Evolutionary conservation across 768 basidiomycete species (phyloP), one percentile per base, ranked within the genome.

Genomic region (Suillus alpinus): DNA sequence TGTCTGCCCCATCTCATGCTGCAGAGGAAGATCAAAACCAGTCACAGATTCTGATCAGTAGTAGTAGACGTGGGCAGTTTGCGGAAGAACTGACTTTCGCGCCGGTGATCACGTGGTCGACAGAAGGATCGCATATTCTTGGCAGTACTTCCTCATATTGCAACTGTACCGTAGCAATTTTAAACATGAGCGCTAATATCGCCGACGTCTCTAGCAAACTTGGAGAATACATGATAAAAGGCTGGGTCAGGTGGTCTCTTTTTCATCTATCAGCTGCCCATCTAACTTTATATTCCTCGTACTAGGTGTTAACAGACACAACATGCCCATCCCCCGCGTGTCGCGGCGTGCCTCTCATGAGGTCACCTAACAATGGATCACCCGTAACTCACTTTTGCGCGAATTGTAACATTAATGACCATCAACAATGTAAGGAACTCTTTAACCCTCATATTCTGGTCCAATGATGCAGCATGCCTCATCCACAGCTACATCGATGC

Each of bases 161-260:
- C 23, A 16, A 47, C 46, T 47, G 8, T 14, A 62, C 14, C 56
- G 41, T 59, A 58, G 29, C 62, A 57, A 46, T 23, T 13, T 14
- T 14, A 49, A 29, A 57, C 32, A 88, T 88, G 86, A 75, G 76
- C 41, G 79, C 76, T 31, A 80, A 75, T 32, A 73, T 85, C 46
- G 71, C 78, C 43, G 82, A 88, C 66, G 80, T 89, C 10, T 84
- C 90, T n/a, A 73, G 74, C 61, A 81, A 75, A 41, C 79, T 92
- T 16, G 88, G 88, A 5, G 82, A 87, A 63, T 87, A 83, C 62
- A 85, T 93, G 85, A 76, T 91, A 64, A 86, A 83, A 71, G 91
- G 91, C 65, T 91, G 89, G 89, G 90, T 89, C 61, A 62, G 78
- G 68, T 6, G 39, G 26, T 18, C 9, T 49, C 59, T 43, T 10